phyloP scores from a whole-genome alignment of 2,329 filamentous ascomycete species.

The Aaosphaeria pasadenensis region DNA sequence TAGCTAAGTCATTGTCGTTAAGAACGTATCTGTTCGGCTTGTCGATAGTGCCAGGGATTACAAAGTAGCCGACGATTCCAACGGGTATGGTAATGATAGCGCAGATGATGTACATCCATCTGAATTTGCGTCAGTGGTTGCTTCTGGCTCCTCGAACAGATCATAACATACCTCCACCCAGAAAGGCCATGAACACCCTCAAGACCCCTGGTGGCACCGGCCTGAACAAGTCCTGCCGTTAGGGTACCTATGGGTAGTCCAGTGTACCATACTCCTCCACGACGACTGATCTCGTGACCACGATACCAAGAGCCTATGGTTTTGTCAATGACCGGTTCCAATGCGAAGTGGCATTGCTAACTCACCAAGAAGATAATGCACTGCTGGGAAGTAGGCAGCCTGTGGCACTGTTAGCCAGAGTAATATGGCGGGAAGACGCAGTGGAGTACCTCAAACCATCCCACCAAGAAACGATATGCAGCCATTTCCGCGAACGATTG shows the following conservation, averaged over 20 bases:
- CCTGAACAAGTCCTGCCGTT: slow-evolving; percentile 47
- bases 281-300: slow-evolving; percentile 35
- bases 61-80: slow-evolving; percentile 48
- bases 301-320: slow-evolving; percentile 46
- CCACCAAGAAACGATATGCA: slow-evolving; percentile 52
- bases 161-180: slow-evolving; percentile 1
- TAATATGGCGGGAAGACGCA: too few species aligned
- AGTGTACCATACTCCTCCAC: slow-evolving; percentile 52
- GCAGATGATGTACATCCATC: slow-evolving; percentile 27
- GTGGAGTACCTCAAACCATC: slow-evolving; percentile 43
- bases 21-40: slow-evolving; percentile 47
- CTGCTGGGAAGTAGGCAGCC: slow-evolving; percentile 34
- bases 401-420: background rate
- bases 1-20: slow-evolving; percentile 43
- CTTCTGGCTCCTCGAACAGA: background rate
- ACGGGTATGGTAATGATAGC: slow-evolving; percentile 54
- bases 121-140: background rate
- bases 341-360: background rate
- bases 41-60: slow-evolving; percentile 50
- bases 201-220: slow-evolving; percentile 10
- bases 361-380: slow-evolving; percentile 9
- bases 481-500: slow-evolving; percentile 47
- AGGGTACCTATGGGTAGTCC: slow-evolving; percentile 49
- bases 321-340: background rate
- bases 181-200: slow-evolving; percentile 37